Percentiles rank a stretch among this genome's conserved stretches.
These are phyloP conservation scores for Penicillium ochrochloron DNA, from an alignment of 495 filamentous ascomycete species.

Conservation along the genomic window DNA sequence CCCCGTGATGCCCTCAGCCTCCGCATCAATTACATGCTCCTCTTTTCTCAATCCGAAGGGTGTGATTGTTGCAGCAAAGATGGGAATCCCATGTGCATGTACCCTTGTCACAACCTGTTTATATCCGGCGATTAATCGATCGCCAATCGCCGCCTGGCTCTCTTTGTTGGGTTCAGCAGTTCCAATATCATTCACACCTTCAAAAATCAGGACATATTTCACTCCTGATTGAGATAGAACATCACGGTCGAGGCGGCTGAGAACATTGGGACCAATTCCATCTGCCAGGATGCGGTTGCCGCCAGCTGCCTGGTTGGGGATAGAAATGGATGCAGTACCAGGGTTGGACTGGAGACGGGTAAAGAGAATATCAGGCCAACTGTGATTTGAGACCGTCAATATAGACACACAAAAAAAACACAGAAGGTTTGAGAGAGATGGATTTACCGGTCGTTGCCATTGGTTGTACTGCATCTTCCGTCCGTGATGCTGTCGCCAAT, in stretches of 20 bases:
- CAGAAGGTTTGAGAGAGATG: neutral
- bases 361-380: slow-evolving; percentile 70
- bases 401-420: neutral
- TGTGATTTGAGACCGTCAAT: slow-evolving; percentile 20
- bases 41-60: slow-evolving; percentile 53
- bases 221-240: slow-evolving; percentile 60
- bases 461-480: slow-evolving; percentile 65
- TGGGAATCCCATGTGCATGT: slow-evolving; percentile 58
- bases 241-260: slow-evolving; percentile 67
- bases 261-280: slow-evolving; percentile 64
- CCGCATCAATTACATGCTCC: slow-evolving; percentile 38
- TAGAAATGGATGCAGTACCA: slow-evolving; percentile 51
- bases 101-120: slow-evolving; percentile 60
- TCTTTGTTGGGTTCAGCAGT: slow-evolving; percentile 47
- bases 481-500: slow-evolving; percentile 80
- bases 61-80: slow-evolving; percentile 71
- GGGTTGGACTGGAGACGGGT: slow-evolving; percentile 55
- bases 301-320: slow-evolving; percentile 75
- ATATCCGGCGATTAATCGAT: slow-evolving; percentile 59
- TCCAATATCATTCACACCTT: slow-evolving; percentile 78
- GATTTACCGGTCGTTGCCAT: slow-evolving; percentile 66
- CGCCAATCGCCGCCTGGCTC: slow-evolving; percentile 55
- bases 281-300: slow-evolving; percentile 69
- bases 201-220: slow-evolving; percentile 69
- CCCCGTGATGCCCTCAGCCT: slow-evolving; percentile 25